Base-by-base conservation (phyloP, 2,329 filamentous ascomycete genomes). In the Zalaria obscura region DNA sequence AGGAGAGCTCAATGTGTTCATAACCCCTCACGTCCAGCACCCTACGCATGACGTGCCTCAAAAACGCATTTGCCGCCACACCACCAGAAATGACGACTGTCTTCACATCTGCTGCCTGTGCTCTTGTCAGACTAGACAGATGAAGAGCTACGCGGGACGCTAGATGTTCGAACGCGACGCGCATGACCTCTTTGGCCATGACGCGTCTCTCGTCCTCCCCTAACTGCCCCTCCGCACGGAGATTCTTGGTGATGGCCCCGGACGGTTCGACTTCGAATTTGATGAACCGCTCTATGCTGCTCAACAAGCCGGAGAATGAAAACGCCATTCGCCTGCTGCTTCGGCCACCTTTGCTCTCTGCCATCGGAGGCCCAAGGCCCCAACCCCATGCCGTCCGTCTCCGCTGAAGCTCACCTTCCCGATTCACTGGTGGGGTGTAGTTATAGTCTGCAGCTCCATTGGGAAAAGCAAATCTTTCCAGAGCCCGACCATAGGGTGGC, bases 1-100 rank as follows among this genome's bases (percentile, higher is more conserved):
- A 83, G 27, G 80, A 62, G 5, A 95, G 59, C 7, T 69, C 52
- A 27, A 93, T 58, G 48, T 75, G 52, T 0, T 56, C 55, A 54
- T 76, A 80, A 0, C 83, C 83, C 35, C 81, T 73, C n/a, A 68
- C 72, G 48, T 80, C 72, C 35, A 95, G 64, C 39, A 69, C 73
- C n/a, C 48, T 42, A 27, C 48, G 47, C 40, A 58, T 39, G 40
- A 96, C 71, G 52, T 78, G 72, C 58, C 79, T 74, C 35, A 98
- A 67, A 58, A 82, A 95, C 39, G 63, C 62, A 60, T 95, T 96
- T 40, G 83, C 80, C 5, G 89, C 91, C 5, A 98, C 91, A 25
- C 91, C 91, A 27, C 91, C 91, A 33, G 86, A 83, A 3, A 96
- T 72, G 6, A 96, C 85, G 4, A 96, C 65, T 1, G 80, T 80